These are phyloP conservation scores for Yamadazyma atmosphaerica DNA, from an alignment of 1,139 yeast genomes.

Conservation along the genomic window DNA sequence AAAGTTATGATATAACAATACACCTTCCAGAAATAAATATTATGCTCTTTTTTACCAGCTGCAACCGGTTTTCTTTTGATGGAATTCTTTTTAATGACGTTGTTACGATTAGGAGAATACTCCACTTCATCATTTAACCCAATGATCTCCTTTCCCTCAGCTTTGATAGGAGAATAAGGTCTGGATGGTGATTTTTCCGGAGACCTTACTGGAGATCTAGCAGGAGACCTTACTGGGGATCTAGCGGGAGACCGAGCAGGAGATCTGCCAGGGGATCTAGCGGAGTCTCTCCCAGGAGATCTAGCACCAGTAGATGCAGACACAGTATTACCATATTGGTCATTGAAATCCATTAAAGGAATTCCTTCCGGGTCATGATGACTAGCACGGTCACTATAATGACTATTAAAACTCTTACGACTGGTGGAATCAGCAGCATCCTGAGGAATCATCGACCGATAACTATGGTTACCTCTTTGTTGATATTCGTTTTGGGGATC, in stretches of 20 bases:
- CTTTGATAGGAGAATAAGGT: slow-evolving; percentile 13
- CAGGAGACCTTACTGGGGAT: slow-evolving; percentile 1
- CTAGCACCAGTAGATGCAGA: neutral
- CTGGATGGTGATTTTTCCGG: slow-evolving; percentile 1
- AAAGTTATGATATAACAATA: slow-evolving; percentile 82
- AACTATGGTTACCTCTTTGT: slow-evolving; percentile 13
- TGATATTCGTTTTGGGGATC: slow-evolving; percentile 47
- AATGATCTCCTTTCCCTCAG: slow-evolving; percentile 52
- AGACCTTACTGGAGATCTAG: slow-evolving; percentile 1
- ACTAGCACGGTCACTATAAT: slow-evolving; percentile 7
- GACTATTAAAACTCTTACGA: neutral
- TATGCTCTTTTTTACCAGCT: slow-evolving; percentile 19
- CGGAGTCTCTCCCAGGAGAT: no score
- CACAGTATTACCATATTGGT: no score
- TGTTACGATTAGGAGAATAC: slow-evolving; percentile 27
- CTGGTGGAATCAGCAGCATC: neutral
- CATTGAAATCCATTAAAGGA: slow-evolving; percentile 42
- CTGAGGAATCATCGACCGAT: slow-evolving; percentile 9
- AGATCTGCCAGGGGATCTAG: neutral
- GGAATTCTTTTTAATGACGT: slow-evolving; percentile 22
- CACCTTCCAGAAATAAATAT: slow-evolving; percentile 70
- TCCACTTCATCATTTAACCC: slow-evolving; percentile 62
- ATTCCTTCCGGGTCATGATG: slow-evolving; percentile 38
- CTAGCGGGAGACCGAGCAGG: slow-evolving; percentile 3
- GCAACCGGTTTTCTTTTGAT: slow-evolving; percentile 11